Percentiles rank a stretch among this genome's conserved stretches.
Conservation (phyloP, 169 alveolate genomes). For the Plasmodium adleri region DNA sequence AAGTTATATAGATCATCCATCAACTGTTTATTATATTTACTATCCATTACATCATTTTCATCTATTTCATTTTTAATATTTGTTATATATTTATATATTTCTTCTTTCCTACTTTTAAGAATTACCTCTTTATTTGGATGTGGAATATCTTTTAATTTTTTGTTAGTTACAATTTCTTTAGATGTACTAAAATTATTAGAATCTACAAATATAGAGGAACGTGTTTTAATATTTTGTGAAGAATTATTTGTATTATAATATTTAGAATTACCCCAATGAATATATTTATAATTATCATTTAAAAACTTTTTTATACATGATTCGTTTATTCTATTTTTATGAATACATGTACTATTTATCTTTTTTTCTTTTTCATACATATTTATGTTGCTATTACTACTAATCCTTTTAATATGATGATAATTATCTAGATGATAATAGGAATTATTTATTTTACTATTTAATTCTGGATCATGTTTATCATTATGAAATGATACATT, state of each 20-base stretch:
- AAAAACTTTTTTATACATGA: constrained; percentile 4
- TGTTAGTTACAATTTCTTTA: constrained; percentile 4
- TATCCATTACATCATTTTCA: background rate
- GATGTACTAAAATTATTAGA: constrained; percentile 4
- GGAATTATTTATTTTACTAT: background rate
- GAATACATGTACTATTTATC: background rate
- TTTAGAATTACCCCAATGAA: background rate
- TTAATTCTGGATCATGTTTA: background rate
- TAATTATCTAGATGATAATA: background rate
- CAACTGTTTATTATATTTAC: background rate
- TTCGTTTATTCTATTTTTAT: constrained; percentile 11
- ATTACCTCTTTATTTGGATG: constrained; percentile 16
- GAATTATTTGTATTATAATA: background rate
- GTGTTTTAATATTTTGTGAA: constrained; percentile 20
- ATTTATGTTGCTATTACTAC: background rate
- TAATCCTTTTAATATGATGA: background rate
- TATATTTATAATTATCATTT: background rate
- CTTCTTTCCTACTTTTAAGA: constrained; percentile 20
- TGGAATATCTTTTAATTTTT: constrained; percentile 14
- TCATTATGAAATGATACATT: background rate
- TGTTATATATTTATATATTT: constrained; percentile 7
- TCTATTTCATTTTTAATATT: background rate
- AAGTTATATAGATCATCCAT: constrained; percentile 1
- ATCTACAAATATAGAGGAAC: constrained; percentile 35
- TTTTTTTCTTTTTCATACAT: background rate